Evolutionary conservation across 2,329 filamentous ascomycete genomes (phyloP).

Genomic region (Camptophora hylomeconis): DNA sequence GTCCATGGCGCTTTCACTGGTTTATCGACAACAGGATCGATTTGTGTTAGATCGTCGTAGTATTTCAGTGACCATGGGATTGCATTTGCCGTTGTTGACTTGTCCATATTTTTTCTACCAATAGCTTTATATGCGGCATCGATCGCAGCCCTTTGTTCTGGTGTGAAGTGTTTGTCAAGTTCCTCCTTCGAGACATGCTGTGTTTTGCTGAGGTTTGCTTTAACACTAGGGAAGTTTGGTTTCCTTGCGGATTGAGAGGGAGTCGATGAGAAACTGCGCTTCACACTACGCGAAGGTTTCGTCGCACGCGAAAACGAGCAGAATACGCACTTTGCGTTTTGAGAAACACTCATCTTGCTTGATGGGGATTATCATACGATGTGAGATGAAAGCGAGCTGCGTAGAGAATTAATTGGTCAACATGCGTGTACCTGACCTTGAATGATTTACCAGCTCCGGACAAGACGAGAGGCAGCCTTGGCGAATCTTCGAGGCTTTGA

Average conservation of each 20-base stretch:
- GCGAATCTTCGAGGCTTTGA: too few relatives aligned
- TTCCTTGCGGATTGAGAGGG: too few relatives aligned
- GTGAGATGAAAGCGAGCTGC: too few relatives aligned
- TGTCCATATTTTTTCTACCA: slow-evolving; percentile 56
- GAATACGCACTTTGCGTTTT: slow-evolving; percentile 37
- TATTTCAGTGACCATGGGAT: slow-evolving; percentile 61
- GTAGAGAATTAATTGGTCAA: too few relatives aligned
- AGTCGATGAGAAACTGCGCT: too few relatives aligned
- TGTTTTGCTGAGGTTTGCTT: slow-evolving; percentile 16
- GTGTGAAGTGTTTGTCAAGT: slow-evolving; percentile 56
- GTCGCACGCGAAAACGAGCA: slow-evolving; percentile 33
- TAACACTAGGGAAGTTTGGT: slow-evolving; percentile 27
- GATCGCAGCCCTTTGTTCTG: slow-evolving; percentile 69
- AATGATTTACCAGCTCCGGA: too few relatives aligned
- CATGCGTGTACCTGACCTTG: too few relatives aligned
- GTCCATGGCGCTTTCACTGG: slow-evolving; percentile 38
- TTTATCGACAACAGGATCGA: slow-evolving; percentile 68
- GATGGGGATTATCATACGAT: too few relatives aligned
- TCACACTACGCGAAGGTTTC: too few relatives aligned
- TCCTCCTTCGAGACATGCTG: slow-evolving; percentile 53
- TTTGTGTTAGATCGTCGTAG: slow-evolving; percentile 66
- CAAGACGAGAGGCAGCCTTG: not conserved
- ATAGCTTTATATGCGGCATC: slow-evolving; percentile 68
- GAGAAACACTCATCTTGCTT: slow-evolving; percentile 35
- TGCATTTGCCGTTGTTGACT: slow-evolving; percentile 52